Base-by-base conservation (phyloP, 352 stramenopile genomes). In the Pythium rishiriense region DNA sequence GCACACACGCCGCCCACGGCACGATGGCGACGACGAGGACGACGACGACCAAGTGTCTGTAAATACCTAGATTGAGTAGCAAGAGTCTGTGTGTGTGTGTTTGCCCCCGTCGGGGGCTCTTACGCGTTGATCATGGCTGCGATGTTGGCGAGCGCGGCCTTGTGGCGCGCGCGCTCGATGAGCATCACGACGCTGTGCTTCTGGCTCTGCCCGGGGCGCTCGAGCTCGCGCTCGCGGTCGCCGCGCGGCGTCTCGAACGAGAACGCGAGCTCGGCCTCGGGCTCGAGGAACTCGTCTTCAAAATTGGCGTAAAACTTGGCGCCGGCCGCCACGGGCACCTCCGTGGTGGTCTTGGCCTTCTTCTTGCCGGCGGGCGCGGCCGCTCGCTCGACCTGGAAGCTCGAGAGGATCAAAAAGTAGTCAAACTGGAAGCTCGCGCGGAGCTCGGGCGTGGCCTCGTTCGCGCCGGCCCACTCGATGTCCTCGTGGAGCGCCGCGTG, bases 221-320 rank as follows among this genome's bases (percentile, higher is more conserved):
- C 83, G 55, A 77, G 79, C 42, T 93, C 67, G 4, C 71, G 58
- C 42, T 91, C 81, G 58, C 80, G 79, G 39, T 92, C 84, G 57
- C 78, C 73, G 55, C 85, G 72, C 12, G 84, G 82, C 6, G 78
- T 85, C 51, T 93, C 82, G 55, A 95, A 91, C 15, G 81, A 66
- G 64, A 91, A 95, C 39, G 50, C 53, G 21, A 93, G 26, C 49
- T 91, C 75, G 14, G 83, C 87, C 31, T 92, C 78, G 48, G 83
- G 70, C 69, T 93, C 83, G 12, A 93, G 64, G 66, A 95, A 95
- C 62, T 95, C 87, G 62, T 95, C 87, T 58, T 95, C 87, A 66
- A 95, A 95, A 70, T 95, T 93, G 69, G 81, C 66, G 62, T 88
- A 95, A 58, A 89, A 80, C 79, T 90, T 93, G 54, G 72, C 74